Base-by-base conservation (phyloP, 2,329 filamentous ascomycete species). In the Pseudogymnoascus sp. region DNA sequence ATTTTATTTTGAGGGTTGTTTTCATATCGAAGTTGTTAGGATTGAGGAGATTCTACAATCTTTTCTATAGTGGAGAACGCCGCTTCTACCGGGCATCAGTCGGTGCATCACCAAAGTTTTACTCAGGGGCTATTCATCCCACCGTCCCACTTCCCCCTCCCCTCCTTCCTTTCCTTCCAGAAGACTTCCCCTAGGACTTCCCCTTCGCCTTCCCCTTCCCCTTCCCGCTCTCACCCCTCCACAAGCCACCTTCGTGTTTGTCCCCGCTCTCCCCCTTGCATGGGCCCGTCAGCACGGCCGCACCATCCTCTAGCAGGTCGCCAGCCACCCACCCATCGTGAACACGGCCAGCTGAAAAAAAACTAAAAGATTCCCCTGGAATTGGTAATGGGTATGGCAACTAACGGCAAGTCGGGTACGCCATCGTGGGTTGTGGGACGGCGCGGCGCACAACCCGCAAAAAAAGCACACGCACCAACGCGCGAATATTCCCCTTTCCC, bases 351-450 rank as follows among this genome's bases (percentile, higher is more conserved):
- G 47, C 47, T 53, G 47, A 53, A 53, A 53, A 50, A 50, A 12
- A 25, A 25, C 9, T 33, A 33, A 22, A 43, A 28, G 28, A 33
- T 33, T 33, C 25, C 47, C 47, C 15, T 53, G 47, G 25, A 18
- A 53, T 53, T 53, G 47, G 47, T 53, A 53, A 53, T 53, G 28
- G 28, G 28, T 33, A 33, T 25, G 22, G 22, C 22, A 53, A n/a
- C 38, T 53, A 53, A 53, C 47, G 47, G 47, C 47, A 53, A 53
- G 47, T 53, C 47, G 28, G 47, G 47, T 33, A 33, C 47, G 47
- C 47, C 47, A 53, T 53, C 47, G 47, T 53, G 22, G 22, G 22
- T 25, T 25, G 43, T 53, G 47, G 47, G 28, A 53, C 47, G 47
- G 47, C 47, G 47, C 28, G 47, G 28, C 47, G 47, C 47, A 50